Conservation (phyloP, 1,284 basidiomycete genomes). For the Pyrrhoderma lamaoense region DNA sequence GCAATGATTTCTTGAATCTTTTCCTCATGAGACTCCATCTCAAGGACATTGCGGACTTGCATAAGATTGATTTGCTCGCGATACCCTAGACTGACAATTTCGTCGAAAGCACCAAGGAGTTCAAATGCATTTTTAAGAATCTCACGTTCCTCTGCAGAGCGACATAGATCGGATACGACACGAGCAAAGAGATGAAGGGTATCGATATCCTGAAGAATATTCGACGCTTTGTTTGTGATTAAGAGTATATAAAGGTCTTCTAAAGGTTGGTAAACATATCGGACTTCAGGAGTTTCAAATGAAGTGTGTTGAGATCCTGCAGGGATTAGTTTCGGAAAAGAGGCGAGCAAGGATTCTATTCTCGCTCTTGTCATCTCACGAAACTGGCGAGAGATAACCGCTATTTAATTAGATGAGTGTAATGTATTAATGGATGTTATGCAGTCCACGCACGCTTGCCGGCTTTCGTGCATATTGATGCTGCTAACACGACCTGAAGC, state of each 20-base stretch:
- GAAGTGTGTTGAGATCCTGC: slow-evolving; percentile 96
- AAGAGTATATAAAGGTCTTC: slow-evolving; percentile 98
- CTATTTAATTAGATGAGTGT: slow-evolving; percentile 34
- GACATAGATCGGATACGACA: slow-evolving; percentile 89
- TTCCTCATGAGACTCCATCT: slow-evolving; percentile 99
- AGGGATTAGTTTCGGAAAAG: slow-evolving; percentile 98
- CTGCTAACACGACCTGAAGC: slow-evolving; percentile 79
- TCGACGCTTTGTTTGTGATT: slow-evolving; percentile 97
- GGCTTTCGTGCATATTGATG: slow-evolving; percentile 90
- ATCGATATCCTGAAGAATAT: slow-evolving; percentile 97
- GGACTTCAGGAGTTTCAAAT: slow-evolving; percentile 86
- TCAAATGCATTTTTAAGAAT: slow-evolving; percentile 93
- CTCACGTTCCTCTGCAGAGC: slow-evolving; percentile 83
- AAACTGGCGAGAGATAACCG: slow-evolving; percentile 95
- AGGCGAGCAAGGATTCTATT: slow-evolving; percentile 92
- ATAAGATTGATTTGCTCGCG: slow-evolving; percentile 88
- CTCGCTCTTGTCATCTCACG: slow-evolving; percentile 88
- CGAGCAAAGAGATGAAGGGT: slow-evolving; percentile 92
- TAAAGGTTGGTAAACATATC: slow-evolving; percentile 97
- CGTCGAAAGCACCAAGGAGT: slow-evolving; percentile 92
- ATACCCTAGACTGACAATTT: slow-evolving; percentile 92
- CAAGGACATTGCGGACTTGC: slow-evolving; percentile 88
- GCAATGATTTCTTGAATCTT: slow-evolving; percentile 99
- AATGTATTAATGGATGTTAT: not conserved
- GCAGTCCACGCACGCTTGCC: slow-evolving; percentile 65